These are phyloP conservation scores for Avicennia marina DNA, from an alignment of 257 asterid species.

Conservation along the genomic window DNA sequence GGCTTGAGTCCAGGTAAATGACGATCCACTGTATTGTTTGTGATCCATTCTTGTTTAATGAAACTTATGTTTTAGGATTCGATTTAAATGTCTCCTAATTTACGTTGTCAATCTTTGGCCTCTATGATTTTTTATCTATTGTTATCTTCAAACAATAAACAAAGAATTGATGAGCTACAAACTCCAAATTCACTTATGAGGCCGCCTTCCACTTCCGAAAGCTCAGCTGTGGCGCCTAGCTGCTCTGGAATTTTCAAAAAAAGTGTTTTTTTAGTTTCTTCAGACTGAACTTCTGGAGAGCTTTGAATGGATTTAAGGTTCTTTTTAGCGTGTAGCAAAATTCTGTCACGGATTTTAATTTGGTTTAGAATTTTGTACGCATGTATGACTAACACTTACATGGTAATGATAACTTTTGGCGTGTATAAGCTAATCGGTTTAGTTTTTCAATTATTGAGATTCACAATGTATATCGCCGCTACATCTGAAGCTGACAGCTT, in stretches of 20 bases:
- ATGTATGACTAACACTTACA: background rate
- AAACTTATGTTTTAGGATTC: background rate
- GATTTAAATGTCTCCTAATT: no score
- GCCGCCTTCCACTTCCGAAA: no score
- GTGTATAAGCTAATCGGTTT: background rate
- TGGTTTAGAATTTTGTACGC: background rate
- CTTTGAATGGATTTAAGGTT: background rate
- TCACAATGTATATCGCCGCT: background rate
- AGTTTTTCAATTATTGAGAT: background rate
- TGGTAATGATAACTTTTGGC: background rate
- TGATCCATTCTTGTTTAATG: background rate
- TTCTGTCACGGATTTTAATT: background rate
- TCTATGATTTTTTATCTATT: background rate
- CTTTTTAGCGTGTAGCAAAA: background rate
- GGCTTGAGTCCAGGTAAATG: conserved; percentile 69
- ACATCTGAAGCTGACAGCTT: conserved; percentile 14
- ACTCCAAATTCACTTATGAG: background rate
- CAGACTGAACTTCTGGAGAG: background rate
- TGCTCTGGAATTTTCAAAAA: no score
- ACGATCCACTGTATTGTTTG: background rate
- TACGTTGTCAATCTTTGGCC: no score
- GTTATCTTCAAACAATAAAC: background rate
- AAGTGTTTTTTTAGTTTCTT: background rate
- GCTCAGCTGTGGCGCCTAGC: no score
- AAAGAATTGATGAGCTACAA: background rate